Conservation (phyloP, 2,329 filamentous ascomycete genomes). For the Fusarium mundagurra region DNA sequence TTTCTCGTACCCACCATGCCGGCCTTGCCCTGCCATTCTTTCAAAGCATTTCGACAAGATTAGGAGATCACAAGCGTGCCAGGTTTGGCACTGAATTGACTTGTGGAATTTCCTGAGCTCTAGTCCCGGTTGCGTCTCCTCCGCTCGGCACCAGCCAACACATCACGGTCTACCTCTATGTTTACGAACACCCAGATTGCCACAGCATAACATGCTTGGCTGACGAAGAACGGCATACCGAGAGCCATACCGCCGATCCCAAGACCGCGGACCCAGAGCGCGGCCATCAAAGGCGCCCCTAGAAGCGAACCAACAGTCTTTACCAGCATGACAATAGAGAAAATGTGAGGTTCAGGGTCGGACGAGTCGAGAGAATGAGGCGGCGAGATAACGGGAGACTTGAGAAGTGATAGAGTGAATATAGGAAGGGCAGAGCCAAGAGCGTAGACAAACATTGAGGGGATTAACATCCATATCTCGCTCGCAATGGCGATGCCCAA, state of each 20-base stretch:
- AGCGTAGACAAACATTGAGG: constrained; percentile 57
- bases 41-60: background rate
- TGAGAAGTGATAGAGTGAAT: constrained; percentile 60
- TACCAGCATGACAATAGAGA: constrained; percentile 62
- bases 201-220: constrained; percentile 32
- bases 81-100: accelerated
- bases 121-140: background rate
- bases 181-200: constrained; percentile 25
- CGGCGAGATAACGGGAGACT: constrained; percentile 52
- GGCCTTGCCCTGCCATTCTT: too few relatives aligned
- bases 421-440: constrained; percentile 60
- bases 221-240: constrained; percentile 42
- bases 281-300: constrained; percentile 58
- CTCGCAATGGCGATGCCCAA: constrained; percentile 53
- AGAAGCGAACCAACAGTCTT: constrained; percentile 59
- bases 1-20: background rate
- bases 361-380: background rate
- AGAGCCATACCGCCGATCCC: constrained; percentile 45
- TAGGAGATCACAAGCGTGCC: too few relatives aligned
- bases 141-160: background rate
- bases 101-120: background rate
- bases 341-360: constrained; percentile 54
- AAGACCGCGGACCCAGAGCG: constrained; percentile 58
- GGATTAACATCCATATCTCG: constrained; percentile 53
- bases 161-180: background rate